These are phyloP conservation scores for Pholiota conissans DNA, from an alignment of 768 basidiomycete genomes.

Conservation along the genomic window DNA sequence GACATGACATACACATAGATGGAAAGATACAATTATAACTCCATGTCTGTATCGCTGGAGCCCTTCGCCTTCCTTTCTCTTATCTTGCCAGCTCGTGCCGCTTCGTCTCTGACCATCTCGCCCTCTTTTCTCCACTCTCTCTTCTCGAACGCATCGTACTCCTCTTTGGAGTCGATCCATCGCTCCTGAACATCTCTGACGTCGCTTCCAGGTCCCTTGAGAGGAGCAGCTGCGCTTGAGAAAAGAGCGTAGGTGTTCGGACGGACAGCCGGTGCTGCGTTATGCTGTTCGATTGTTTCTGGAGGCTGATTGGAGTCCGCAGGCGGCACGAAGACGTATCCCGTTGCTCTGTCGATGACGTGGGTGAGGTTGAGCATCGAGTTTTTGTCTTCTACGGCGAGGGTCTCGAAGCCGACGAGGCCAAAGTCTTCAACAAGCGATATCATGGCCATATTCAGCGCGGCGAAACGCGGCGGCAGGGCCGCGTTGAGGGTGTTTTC, in stretches of 20 bases:
- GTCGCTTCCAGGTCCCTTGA: conserved; percentile 49
- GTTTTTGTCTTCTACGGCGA: conserved; percentile 96
- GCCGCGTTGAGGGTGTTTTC: conserved; percentile 70
- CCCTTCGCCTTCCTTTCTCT: conserved; percentile 26
- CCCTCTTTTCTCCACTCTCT: conserved; percentile 78
- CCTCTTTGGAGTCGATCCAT: conserved; percentile 86
- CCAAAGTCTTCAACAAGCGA: conserved; percentile 93
- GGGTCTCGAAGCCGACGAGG: conserved; percentile 93
- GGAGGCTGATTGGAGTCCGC: conserved; percentile 30
- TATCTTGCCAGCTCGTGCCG: conserved; percentile 30
- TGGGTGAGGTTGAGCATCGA: conserved; percentile 91
- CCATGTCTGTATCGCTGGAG: conserved; percentile 1
- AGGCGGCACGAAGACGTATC: conserved; percentile 83
- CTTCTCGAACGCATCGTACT: conserved; percentile 81
- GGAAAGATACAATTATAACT: not conserved
- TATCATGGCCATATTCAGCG: conserved; percentile 87
- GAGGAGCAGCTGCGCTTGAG: conserved; percentile 58
- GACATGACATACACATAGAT: not conserved
- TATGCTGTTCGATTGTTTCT: conserved; percentile 32
- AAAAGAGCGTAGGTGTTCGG: conserved; percentile 73
- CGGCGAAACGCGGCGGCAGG: conserved; percentile 61
- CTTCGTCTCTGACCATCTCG: conserved; percentile 49
- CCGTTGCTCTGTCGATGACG: conserved; percentile 87
- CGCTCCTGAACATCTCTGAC: conserved; percentile 87
- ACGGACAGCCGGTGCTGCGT: conserved; percentile 40